phyloP scores from a whole-genome alignment of 2,329 filamentous ascomycete genomes.

The Aspergillus clavatus region DNA sequence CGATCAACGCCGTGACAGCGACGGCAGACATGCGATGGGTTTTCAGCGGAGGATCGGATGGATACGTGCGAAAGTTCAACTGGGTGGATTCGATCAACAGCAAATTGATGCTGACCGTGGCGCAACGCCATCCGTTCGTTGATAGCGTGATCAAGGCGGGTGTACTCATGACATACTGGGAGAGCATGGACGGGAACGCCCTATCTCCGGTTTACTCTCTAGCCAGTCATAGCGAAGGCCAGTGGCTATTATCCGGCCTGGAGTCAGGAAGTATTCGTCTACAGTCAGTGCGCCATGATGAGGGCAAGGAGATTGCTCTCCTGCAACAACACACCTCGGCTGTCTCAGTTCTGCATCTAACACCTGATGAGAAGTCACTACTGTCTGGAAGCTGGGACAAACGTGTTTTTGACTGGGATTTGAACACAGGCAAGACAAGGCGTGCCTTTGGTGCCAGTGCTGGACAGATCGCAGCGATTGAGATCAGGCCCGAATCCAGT shows the following conservation, averaged over 20 bases:
- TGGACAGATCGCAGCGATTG: slow-evolving; percentile 81
- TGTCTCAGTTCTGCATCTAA: slow-evolving; percentile 78
- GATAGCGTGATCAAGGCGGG: slow-evolving; percentile 96
- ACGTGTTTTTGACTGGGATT: slow-evolving; percentile 86
- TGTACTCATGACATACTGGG: slow-evolving; percentile 94
- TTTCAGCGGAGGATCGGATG: slow-evolving; percentile 88
- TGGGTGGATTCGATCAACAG: slow-evolving; percentile 93
- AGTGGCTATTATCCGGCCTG: slow-evolving; percentile 87
- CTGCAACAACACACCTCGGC: slow-evolving; percentile 83
- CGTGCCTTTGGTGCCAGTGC: slow-evolving; percentile 72
- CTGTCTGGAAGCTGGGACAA: slow-evolving; percentile 97
- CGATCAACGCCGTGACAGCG: slow-evolving; percentile 85
- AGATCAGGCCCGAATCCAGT: slow-evolving; percentile 72
- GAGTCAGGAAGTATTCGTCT: slow-evolving; percentile 91
- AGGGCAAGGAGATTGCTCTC: slow-evolving; percentile 80
- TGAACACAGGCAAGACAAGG: slow-evolving; percentile 75
- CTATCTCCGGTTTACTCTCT: slow-evolving; percentile 93
- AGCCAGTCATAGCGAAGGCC: slow-evolving; percentile 79
- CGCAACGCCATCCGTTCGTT: slow-evolving; percentile 92
- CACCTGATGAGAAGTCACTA: slow-evolving; percentile 79
- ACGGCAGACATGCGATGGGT: slow-evolving; percentile 94
- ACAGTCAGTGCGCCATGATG: slow-evolving; percentile 88
- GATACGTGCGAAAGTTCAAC: slow-evolving; percentile 95
- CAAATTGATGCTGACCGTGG: slow-evolving; percentile 87
- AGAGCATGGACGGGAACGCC: slow-evolving; percentile 75